These are phyloP conservation scores for Synchytrium microbalum DNA, from an alignment of 371 early-diverging fungal species.

Conservation along the genomic window DNA sequence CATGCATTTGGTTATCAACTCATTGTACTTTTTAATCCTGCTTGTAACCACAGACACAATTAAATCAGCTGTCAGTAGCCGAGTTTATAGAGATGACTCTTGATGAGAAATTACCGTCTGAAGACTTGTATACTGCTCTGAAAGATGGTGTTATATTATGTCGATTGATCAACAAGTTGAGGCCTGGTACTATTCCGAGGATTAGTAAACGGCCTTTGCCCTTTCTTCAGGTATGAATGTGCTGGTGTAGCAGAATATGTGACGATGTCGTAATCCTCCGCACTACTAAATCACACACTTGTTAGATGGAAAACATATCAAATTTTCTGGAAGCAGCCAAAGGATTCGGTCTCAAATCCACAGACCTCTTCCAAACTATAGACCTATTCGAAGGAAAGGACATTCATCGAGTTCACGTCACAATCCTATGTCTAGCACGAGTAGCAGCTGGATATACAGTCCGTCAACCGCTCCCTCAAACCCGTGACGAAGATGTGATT, in stretches of 20 bases:
- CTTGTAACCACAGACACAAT: background rate
- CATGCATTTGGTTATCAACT: background rate
- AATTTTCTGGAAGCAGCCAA: slow-evolving; percentile 30
- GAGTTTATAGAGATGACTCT: background rate
- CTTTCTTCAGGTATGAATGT: slow-evolving; percentile 31
- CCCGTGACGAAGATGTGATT: background rate
- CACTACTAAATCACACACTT: background rate
- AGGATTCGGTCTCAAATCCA: slow-evolving; percentile 62
- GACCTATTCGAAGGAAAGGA: slow-evolving; percentile 88
- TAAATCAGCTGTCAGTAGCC: background rate
- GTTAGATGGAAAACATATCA: slow-evolving; percentile 63
- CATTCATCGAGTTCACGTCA: slow-evolving; percentile 55
- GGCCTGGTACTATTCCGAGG: slow-evolving; percentile 61
- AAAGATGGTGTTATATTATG: slow-evolving; percentile 76
- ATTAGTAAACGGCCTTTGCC: slow-evolving; percentile 60
- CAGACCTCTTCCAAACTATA: slow-evolving; percentile 82
- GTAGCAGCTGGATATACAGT: background rate
- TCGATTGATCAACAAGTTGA: slow-evolving; percentile 65
- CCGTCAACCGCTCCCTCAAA: background rate
- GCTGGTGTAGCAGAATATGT: background rate
- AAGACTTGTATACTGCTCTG: slow-evolving; percentile 49
- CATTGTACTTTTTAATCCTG: background rate
- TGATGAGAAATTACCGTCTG: slow-evolving; percentile 15
- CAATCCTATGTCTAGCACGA: background rate
- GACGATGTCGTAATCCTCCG: slow-evolving; percentile 16